phyloP scores from a whole-genome alignment of 2,329 filamentous ascomycete genomes.

The Verticillium albo-atrum region DNA sequence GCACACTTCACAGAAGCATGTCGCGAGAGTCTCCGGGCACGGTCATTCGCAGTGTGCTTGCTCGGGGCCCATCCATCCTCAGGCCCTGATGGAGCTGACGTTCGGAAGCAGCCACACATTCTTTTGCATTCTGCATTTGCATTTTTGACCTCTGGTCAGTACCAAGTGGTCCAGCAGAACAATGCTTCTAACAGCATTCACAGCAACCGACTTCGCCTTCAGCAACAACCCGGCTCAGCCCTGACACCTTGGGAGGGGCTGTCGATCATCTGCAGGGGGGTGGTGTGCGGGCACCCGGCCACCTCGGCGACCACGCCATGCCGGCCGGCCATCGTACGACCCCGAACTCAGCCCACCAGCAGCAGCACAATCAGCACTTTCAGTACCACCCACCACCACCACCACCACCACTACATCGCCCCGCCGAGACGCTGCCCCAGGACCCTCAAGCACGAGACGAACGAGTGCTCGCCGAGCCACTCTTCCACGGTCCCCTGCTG shows the following conservation, averaged over 20 bases:
- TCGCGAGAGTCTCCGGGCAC: not conserved
- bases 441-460: not conserved
- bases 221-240: not conserved
- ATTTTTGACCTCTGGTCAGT: not conserved
- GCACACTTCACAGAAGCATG: not conserved
- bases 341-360: not conserved
- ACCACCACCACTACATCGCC: not conserved
- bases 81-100: not conserved
- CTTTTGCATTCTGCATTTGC: not conserved
- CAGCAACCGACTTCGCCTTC: not conserved
- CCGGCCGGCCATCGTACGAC: not conserved
- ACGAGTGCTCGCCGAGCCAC: not conserved
- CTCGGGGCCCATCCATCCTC: not conserved
- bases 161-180: not conserved
- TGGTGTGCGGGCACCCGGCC: not conserved
- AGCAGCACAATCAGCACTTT: no score
- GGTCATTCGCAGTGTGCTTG: not conserved
- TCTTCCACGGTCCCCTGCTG: not conserved
- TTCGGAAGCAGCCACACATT: not conserved
- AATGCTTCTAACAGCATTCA: not conserved
- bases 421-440: not conserved
- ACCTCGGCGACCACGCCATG: not conserved
- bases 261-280: not conserved
- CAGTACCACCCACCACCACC: not conserved
- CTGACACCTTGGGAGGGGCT: not conserved